Conservation (phyloP, 176 grass and related monocot genomes). For the Saccharum spontaneum region DNA sequence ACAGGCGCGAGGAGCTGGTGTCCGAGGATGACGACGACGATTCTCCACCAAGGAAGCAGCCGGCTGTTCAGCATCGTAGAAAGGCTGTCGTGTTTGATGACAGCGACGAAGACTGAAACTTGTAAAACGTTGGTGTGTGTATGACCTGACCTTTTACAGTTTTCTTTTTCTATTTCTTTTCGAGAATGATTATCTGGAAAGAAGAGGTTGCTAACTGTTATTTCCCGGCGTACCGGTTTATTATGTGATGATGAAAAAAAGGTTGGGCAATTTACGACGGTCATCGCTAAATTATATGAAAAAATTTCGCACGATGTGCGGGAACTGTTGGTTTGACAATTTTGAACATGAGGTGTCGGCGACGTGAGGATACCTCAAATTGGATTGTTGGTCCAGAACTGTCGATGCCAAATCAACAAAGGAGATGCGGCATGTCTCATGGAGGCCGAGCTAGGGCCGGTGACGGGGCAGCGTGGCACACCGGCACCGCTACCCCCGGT, state of each 20-base stretch:
- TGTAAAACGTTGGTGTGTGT: background rate
- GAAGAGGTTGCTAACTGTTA: background rate
- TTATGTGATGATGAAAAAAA: background rate
- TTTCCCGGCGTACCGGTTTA: background rate
- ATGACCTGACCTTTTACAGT: background rate
- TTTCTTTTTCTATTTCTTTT: background rate
- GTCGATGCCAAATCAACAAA: too few species aligned
- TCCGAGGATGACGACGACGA: slow-evolving; percentile 60
- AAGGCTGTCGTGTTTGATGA: slow-evolving; percentile 80
- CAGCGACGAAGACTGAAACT: slow-evolving; percentile 68
- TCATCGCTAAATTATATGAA: background rate
- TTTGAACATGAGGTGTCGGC: too few species aligned
- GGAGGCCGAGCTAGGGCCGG: too few species aligned
- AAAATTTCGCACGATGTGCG: background rate
- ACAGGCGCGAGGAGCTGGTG: slow-evolving; percentile 65
- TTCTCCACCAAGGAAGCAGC: slow-evolving; percentile 73
- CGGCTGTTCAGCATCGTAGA: slow-evolving; percentile 44
- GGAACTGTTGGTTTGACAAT: background rate
- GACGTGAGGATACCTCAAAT: too few species aligned
- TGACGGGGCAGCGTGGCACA: too few species aligned
- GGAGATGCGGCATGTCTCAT: too few species aligned
- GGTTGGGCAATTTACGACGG: background rate
- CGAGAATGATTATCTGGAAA: background rate
- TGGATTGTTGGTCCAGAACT: too few species aligned
- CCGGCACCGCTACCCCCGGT: too few species aligned